Percentiles rank a stretch among this genome's conserved stretches.
Conservation (phyloP, 148 eudicot genomes). For the Pharnaceum exiguum region DNA sequence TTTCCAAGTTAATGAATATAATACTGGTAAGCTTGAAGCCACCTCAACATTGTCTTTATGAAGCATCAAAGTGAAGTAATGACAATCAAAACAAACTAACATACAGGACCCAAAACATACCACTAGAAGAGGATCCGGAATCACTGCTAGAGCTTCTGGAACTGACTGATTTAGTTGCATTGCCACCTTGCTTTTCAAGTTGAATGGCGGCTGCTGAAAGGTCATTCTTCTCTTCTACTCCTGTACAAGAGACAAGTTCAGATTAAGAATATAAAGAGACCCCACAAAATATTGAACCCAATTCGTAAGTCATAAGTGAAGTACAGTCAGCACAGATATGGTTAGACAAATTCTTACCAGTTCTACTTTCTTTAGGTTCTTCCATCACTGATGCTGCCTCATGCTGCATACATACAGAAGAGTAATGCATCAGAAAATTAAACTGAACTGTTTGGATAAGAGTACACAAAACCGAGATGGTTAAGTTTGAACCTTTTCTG, state of each 20-base stretch:
- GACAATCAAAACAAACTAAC: too few species aligned
- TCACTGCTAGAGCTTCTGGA: constrained; percentile 63
- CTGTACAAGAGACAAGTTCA: background rate
- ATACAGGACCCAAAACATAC: constrained; percentile 27
- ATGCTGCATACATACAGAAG: constrained; percentile 29
- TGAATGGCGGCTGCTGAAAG: constrained; percentile 35
- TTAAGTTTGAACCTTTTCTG: constrained; percentile 36
- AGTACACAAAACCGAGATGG: background rate
- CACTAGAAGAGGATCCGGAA: constrained; percentile 76
- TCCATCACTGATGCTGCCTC: constrained; percentile 26
- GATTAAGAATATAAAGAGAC: background rate
- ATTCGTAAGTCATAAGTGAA: background rate
- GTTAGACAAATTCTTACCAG: constrained; percentile 34
- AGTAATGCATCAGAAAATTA: constrained; percentile 1
- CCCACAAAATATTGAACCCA: background rate
- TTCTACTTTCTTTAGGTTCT: constrained; percentile 35
- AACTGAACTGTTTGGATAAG: background rate
- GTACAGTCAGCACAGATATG: background rate
- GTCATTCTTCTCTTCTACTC: constrained; percentile 41
- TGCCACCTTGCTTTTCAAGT: constrained; percentile 36
- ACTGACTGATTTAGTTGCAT: constrained; percentile 43
- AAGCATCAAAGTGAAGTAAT: too few species aligned
- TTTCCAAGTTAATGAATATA: constrained; percentile 1
- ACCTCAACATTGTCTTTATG: background rate
- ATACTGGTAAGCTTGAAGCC: background rate